These are phyloP conservation scores for Chrysoporthe puriensis DNA, from an alignment of 2,329 filamentous ascomycete species.

Conservation along the genomic window DNA sequence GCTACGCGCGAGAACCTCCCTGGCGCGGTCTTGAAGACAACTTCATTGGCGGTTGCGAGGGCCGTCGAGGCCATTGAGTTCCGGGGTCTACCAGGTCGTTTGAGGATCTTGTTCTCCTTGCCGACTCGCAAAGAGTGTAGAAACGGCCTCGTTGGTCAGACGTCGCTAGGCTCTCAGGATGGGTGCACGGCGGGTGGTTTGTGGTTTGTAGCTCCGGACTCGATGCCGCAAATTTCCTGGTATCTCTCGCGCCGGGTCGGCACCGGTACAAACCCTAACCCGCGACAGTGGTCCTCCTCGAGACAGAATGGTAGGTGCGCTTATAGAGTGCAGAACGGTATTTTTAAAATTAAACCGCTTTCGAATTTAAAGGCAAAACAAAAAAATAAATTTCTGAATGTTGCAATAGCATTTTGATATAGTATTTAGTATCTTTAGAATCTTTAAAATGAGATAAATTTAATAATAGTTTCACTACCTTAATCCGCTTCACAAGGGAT, in stretches of 20 bases:
- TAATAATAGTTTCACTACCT: too few relatives aligned
- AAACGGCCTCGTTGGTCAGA: background rate
- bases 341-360: too few relatives aligned
- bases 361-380: too few relatives aligned
- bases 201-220: background rate
- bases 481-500: too few relatives aligned
- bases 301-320: too few relatives aligned
- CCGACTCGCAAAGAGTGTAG: background rate
- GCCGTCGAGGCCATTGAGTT: constrained; percentile 13
- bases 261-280: constrained; percentile 11
- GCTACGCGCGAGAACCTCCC: constrained; percentile 9
- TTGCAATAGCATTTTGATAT: too few relatives aligned
- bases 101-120: background rate
- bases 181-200: background rate
- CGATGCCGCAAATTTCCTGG: constrained; percentile 13
- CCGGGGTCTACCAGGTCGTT: background rate
- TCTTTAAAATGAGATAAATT: too few relatives aligned
- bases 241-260: constrained; percentile 11
- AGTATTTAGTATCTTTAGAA: too few relatives aligned
- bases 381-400: too few relatives aligned
- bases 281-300: background rate
- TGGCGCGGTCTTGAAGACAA: constrained; percentile 13
- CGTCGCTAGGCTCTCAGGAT: background rate
- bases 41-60: constrained; percentile 13
- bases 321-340: too few relatives aligned